A percentile compares a stretch with the other conserved stretches of the same genome.
Conservation (phyloP, 2,329 filamentous ascomycete genomes). For the Penicillium griseofulvum region DNA sequence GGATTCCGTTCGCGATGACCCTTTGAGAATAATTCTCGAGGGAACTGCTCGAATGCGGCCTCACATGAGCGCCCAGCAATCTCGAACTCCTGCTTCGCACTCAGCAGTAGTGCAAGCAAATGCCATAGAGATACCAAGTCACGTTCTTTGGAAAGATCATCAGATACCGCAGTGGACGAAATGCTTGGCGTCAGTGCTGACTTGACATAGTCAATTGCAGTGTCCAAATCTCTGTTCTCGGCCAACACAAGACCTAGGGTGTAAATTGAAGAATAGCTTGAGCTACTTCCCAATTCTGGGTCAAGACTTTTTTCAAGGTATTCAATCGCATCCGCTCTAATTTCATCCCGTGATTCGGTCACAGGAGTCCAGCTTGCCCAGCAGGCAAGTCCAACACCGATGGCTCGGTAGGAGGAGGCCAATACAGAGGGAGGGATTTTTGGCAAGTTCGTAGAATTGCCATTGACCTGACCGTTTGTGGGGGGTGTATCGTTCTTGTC, state of each 20-base stretch:
- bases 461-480: slow-evolving; percentile 22
- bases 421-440: slow-evolving; percentile 60
- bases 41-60: slow-evolving; percentile 87
- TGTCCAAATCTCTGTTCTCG: slow-evolving; percentile 75
- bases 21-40: slow-evolving; percentile 67
- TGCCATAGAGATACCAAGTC: slow-evolving; percentile 84
- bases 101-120: slow-evolving; percentile 79
- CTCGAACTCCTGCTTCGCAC: slow-evolving; percentile 78
- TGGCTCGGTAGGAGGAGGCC: slow-evolving; percentile 73
- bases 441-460: slow-evolving; percentile 18
- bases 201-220: slow-evolving; percentile 80
- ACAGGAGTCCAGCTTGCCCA: slow-evolving; percentile 84
- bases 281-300: slow-evolving; percentile 62
- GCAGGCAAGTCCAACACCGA: slow-evolving; percentile 80
- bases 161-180: slow-evolving; percentile 24
- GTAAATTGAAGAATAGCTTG: slow-evolving; percentile 75
- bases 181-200: slow-evolving; percentile 63
- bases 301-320: slow-evolving; percentile 71
- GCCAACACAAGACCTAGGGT: slow-evolving; percentile 81
- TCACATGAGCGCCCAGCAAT: slow-evolving; percentile 81
- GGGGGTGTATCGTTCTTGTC: slow-evolving; percentile 53
- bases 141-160: slow-evolving; percentile 37
- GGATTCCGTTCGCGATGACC: slow-evolving; percentile 55
- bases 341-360: slow-evolving; percentile 64
- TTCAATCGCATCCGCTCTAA: slow-evolving; percentile 74